Base-by-base conservation (phyloP, 768 basidiomycete genomes). In the Guyanaporus albipodus region DNA sequence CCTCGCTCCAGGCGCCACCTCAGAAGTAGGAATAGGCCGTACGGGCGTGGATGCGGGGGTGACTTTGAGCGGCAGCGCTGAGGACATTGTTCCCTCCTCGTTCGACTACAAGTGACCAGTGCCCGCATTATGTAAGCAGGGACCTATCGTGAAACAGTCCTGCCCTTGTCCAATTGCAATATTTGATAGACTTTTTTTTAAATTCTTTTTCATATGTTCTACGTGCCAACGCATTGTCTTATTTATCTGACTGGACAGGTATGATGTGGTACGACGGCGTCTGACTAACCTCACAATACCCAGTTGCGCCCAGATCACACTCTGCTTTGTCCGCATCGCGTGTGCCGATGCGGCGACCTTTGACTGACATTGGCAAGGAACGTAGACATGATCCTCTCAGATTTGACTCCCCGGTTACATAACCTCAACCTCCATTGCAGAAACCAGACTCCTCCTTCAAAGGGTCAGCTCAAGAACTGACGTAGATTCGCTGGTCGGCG, bases 1-100 rank as follows among this genome's bases (percentile, higher is more conserved):
- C 57, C 49, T 56, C 24, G 53, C 35, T 37, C 45, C 53, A 19
- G 62, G 50, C 44, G 60, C 49, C 40, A 31, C 49, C 2, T 62
- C 66, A 7, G 64, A 50, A 14, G 46, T 32, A 19, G 57, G 36
- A 8, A 44, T 43, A 0, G 63, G 48, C 55, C 77, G 78, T 1
- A 75, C 74, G 31, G 81, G 79, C 1, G 80, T 80, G 26, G 77
- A 62, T 28, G 68, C 68, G 19, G 82, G 74, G 22, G 79, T 67
- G 9, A 78, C 79, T 56, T 86, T 87, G 56, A 87, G 69, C 9
- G 85, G 84, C 31, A 83, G 75, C 33, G 84, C 83, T 45, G 80
- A 76, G 21, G 79, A 75, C 69, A 62, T 59, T 12, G 47, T 50
- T 55, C 28, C 4, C 2, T 29, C 12, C 28, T 29, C 28, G 28